Evolutionary conservation across 2,329 filamentous ascomycete genomes (phyloP), one percentile per base, ranked within the genome.

Genomic region (Sporothrix mexicana): DNA sequence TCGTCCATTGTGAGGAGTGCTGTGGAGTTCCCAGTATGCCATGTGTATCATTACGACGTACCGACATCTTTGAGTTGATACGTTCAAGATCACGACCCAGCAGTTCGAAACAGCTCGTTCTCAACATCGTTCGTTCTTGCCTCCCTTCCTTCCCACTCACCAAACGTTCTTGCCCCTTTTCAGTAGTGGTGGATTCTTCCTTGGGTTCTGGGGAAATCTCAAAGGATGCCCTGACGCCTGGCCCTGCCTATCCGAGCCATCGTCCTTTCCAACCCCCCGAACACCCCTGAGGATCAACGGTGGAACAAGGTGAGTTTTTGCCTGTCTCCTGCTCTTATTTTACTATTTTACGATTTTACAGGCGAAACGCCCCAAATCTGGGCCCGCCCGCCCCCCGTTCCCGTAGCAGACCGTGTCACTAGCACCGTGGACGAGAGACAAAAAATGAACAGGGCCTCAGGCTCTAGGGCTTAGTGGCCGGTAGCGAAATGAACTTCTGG

Each of bases 41-140:
- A 47, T 9, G 36, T 23, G 61, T 47, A n/a, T 43, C 59, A 62
- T 43, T n/a, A n/a, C n/a, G n/a, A n/a, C n/a, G n/a, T 62, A 62
- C 30, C n/a, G 30, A n/a, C 17, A 3, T 25, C 30, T n/a, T n/a
- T 2, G 12, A 23, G 9, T 23, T 20, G 2, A 23, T 55, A 55
- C 30, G 51, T 25, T 3, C 1, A 55, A 12, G 51, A 55, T 25
- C 20, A 5, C 30, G 5, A 36, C 7, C 30, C 30, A 36, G 30
- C 30, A 36, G 30, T 36, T 36, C 30, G 30, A 36, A 36, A 36
- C 30, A 36, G 30, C 30, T 36, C 30, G 30, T 36, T 36, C 30
- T 36, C 30, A 7, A 36, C 7, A 15, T 17, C 47, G 47, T 51
- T 51, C 47, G 15, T 51, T 51, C 47, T 51, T 51, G 30, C 30